Evolutionary conservation across 73 alveolate genomes (phyloP), one percentile per base, ranked within the genome.

Genomic region (Durusdinium trenchii): DNA sequence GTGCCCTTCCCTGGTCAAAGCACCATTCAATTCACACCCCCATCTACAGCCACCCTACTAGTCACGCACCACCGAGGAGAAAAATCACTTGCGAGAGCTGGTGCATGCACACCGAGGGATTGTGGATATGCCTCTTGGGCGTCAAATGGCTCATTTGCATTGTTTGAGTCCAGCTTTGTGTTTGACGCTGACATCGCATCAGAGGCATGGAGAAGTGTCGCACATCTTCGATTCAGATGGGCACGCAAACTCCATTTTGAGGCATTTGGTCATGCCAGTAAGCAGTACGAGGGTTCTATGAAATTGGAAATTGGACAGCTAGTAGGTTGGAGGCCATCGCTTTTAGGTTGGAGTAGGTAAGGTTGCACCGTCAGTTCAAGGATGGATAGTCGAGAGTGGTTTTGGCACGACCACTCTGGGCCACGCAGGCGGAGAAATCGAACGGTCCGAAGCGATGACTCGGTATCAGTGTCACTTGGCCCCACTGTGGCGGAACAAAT

Each of bases 61-160:
- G 32, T 69, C 9, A 60, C 42, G 36, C 79, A 5, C 7, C 52
- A 20, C 83, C 45, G n/a, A 86, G 95, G 95, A 86, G 38, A 90
- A n/a, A 35, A 90, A 90, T 52, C 96, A 90, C 86, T 38, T 90
- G 87, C 79, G 79, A n/a, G 96, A 90, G 73, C n/a, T 90, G 46
- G 86, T 90, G n/a, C 75, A 90, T 43, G 96, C 96, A 16, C 96
- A 90, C 71, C 78, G 57, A n/a, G 96, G 96, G 16, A 64, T 90
- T 38, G 57, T 82, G 18, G 92, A 82, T 48, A 82, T 82, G 92
- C 30, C 36, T 46, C 71, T 82, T 82, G 92, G 45, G 16, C 35
- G n/a, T 30, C 3, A 14, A 7, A 3, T 48, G 79, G 42, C 12
- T 23, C 42, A 6, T 64, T 64, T 64, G 12, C 79, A 26, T 64